Evolutionary conservation across 768 basidiomycete species (phyloP).

Genomic region (Pleurotus giganteus): DNA sequence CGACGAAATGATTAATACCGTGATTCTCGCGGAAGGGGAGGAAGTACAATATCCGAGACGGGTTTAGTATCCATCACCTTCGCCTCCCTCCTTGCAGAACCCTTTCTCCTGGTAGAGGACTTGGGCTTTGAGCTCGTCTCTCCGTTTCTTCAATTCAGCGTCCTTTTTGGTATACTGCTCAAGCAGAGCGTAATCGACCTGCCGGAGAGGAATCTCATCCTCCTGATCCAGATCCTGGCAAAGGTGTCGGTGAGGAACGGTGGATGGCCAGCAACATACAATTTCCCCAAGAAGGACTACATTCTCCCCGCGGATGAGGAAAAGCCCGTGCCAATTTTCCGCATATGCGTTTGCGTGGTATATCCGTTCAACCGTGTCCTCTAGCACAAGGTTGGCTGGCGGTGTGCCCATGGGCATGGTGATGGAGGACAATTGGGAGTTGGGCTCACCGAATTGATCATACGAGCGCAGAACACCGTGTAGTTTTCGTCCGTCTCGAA

Average conservation of each 20-base stretch:
- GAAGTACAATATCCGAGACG: not conserved
- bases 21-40: slow-evolving; percentile 1
- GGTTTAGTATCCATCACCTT: slow-evolving; percentile 91
- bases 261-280: slow-evolving; percentile 48
- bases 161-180: slow-evolving; percentile 73
- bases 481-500: slow-evolving; percentile 94
- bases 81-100: slow-evolving; percentile 93
- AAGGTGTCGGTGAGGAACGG: slow-evolving; percentile 9
- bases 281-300: slow-evolving; percentile 97
- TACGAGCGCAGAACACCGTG: slow-evolving; percentile 96
- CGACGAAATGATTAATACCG: not conserved
- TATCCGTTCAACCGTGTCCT: slow-evolving; percentile 94
- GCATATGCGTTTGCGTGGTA: slow-evolving; percentile 87
- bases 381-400: slow-evolving; percentile 93
- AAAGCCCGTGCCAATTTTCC: slow-evolving; percentile 85
- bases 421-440: slow-evolving; percentile 3
- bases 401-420: not conserved
- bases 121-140: slow-evolving; percentile 82
- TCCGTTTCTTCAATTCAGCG: slow-evolving; percentile 68
- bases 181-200: slow-evolving; percentile 69
- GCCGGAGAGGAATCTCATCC: slow-evolving; percentile 79
- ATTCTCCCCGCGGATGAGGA: slow-evolving; percentile 96
- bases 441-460: slow-evolving; percentile 94
- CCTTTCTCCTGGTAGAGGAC: slow-evolving; percentile 83
- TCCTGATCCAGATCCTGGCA: slow-evolving; percentile 87